These are phyloP conservation scores for Pythium grandisporangium DNA, from an alignment of 352 stramenopile genomes.

Conservation along the genomic window DNA sequence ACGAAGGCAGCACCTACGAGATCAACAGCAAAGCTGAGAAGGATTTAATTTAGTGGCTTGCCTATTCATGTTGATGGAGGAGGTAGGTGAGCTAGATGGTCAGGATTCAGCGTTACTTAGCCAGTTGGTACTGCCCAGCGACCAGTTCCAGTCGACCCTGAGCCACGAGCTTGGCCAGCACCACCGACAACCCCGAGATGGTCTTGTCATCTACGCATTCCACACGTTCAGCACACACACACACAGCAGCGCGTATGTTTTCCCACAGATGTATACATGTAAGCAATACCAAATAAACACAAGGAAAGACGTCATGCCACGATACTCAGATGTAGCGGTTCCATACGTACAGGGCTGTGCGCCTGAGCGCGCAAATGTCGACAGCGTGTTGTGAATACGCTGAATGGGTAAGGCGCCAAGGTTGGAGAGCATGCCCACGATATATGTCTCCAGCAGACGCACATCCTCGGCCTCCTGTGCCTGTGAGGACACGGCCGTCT, in stretches of 20 bases:
- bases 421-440: slow-evolving; percentile 94
- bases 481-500: slow-evolving; percentile 84
- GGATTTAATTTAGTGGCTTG: too few species aligned
- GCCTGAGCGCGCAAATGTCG: slow-evolving; percentile 68
- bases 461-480: slow-evolving; percentile 90
- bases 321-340: slow-evolving; percentile 7
- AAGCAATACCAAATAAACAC: too few species aligned
- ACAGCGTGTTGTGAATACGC: slow-evolving; percentile 94
- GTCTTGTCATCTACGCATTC: slow-evolving; percentile 80
- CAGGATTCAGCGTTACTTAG: slow-evolving; percentile 12
- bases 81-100: not conserved
- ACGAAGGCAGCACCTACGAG: too few species aligned
- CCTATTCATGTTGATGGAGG: too few species aligned
- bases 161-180: slow-evolving; percentile 62
- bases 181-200: slow-evolving; percentile 60
- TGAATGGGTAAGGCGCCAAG: slow-evolving; percentile 88
- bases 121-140: slow-evolving; percentile 58
- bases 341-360: slow-evolving; percentile 56
- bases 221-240: slow-evolving; percentile 8
- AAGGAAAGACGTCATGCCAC: too few species aligned
- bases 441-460: slow-evolving; percentile 90
- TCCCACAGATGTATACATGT: too few species aligned
- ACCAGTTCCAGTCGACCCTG: slow-evolving; percentile 60
- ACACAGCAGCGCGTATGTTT: too few species aligned
- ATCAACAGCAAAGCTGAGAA: too few species aligned